Percentiles rank a stretch among this genome's conserved stretches.
phyloP scores from a whole-genome alignment of 768 basidiomycete species.

The Dacryopinax primogenitus region DNA sequence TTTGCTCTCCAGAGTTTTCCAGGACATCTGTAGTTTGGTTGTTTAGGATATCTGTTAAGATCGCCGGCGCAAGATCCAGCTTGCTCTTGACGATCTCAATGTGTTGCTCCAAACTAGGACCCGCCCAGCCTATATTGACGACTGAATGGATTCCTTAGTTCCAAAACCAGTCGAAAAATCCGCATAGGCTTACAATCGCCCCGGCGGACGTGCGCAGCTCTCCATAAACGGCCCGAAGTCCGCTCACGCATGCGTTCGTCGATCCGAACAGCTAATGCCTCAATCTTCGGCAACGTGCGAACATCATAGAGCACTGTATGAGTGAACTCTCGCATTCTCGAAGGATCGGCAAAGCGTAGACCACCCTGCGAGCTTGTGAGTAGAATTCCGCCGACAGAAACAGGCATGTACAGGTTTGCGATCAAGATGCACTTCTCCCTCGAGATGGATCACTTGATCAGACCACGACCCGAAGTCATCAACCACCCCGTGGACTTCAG shows the following conservation, averaged over 20 bases:
- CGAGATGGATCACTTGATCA: constrained; percentile 31
- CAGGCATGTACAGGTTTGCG: constrained; percentile 26
- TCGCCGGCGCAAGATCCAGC: background rate
- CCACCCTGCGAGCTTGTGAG: background rate
- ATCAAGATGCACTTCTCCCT: constrained; percentile 31
- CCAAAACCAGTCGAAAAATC: background rate
- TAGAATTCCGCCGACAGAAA: background rate
- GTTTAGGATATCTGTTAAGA: background rate
- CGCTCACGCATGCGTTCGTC: constrained; percentile 12
- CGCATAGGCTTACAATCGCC: constrained; percentile 29
- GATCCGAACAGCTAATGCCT: constrained; percentile 5
- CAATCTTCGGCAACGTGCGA: background rate
- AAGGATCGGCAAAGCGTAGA: constrained; percentile 18
- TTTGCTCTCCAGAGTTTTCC: background rate
- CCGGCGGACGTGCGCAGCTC: constrained; percentile 35
- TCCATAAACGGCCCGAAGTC: constrained; percentile 28
- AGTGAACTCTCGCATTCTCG: constrained; percentile 26
- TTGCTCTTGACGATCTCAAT: constrained; percentile 19
- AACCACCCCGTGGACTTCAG: constrained; percentile 29
- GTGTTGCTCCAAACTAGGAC: constrained; percentile 22
- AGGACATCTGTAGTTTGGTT: background rate
- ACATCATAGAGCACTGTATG: constrained; percentile 21
- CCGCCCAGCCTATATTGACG: constrained; percentile 28
- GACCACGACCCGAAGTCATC: constrained; percentile 30
- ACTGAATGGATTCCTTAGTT: constrained; percentile 9